Evolutionary conservation across 164 flowering plant genomes (phyloP).

Genomic region (Umbellularia californica): DNA sequence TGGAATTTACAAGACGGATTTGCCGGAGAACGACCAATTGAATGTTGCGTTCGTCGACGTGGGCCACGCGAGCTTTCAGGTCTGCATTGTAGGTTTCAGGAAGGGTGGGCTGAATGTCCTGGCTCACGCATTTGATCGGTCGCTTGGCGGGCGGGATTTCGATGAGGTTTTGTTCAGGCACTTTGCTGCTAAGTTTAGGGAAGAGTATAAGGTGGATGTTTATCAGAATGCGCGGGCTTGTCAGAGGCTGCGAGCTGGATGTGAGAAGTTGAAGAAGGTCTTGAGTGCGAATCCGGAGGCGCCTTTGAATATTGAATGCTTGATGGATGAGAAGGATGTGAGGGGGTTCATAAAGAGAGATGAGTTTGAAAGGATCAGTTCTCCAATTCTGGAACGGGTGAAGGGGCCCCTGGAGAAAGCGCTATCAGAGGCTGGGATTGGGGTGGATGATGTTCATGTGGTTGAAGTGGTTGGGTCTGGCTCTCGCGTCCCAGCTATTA

Average conservation of each 20-base stretch:
- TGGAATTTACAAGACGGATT: conserved; percentile 89
- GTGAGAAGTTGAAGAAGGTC: conserved; percentile 82
- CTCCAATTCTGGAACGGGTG: conserved; percentile 82
- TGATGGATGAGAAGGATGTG: conserved; percentile 94
- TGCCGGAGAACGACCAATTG: conserved; percentile 71
- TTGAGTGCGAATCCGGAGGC: conserved; percentile 90
- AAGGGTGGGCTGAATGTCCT: conserved; percentile 72
- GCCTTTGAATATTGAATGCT: conserved; percentile 78
- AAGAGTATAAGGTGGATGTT: conserved; percentile 77
- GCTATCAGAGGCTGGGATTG: conserved; percentile 66
- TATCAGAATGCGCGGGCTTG: conserved; percentile 72
- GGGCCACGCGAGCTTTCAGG: conserved; percentile 88
- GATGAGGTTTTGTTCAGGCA: conserved; percentile 77
- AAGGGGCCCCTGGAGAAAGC: conserved; percentile 76
- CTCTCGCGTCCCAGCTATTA: conserved; percentile 82
- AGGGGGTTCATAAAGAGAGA: conserved; percentile 76
- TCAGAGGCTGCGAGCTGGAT: conserved; percentile 67
- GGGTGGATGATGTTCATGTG: conserved; percentile 53
- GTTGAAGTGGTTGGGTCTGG: conserved; percentile 93
- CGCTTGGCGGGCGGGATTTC: conserved; percentile 83
- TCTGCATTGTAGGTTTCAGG: conserved; percentile 79
- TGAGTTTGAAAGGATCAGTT: conserved; percentile 71
- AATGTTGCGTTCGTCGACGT: conserved; percentile 86
- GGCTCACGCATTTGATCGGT: conserved; percentile 70
- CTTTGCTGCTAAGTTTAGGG: conserved; percentile 71